These are phyloP conservation scores for Rhizodiscina lignyota DNA, from an alignment of 495 filamentous ascomycete species.

Conservation along the genomic window DNA sequence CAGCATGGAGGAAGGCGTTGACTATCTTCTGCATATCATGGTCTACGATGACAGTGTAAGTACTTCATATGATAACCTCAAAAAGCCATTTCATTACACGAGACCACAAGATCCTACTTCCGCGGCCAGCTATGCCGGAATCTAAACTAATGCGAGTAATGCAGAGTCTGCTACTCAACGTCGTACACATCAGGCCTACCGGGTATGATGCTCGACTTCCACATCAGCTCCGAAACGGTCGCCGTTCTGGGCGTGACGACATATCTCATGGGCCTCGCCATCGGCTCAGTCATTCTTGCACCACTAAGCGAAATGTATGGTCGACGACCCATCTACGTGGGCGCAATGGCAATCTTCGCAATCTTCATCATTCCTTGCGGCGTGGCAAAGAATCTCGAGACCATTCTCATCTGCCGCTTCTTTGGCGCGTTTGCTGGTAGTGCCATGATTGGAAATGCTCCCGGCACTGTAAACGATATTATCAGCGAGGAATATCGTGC, in stretches of 20 bases:
- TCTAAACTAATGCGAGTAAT: no score
- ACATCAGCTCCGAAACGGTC: slow-evolving; percentile 32
- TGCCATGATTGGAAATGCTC: slow-evolving; percentile 65
- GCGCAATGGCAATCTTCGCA: slow-evolving; percentile 42
- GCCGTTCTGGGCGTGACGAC: slow-evolving; percentile 65
- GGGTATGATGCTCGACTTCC: slow-evolving; percentile 51
- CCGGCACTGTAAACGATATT: slow-evolving; percentile 72
- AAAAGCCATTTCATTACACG: no score
- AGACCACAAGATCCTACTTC: no score
- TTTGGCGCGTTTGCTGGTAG: slow-evolving; percentile 63
- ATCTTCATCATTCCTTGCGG: slow-evolving; percentile 57
- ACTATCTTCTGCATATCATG: not conserved
- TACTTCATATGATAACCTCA: not conserved
- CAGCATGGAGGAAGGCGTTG: not conserved
- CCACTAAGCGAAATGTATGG: slow-evolving; percentile 68
- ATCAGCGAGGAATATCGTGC: slow-evolving; percentile 51
- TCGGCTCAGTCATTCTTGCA: slow-evolving; percentile 56
- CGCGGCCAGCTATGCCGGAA: no score
- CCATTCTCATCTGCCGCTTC: slow-evolving; percentile 54
- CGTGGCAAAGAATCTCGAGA: slow-evolving; percentile 42
- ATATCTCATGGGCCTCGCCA: slow-evolving; percentile 59
- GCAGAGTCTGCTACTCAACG: slow-evolving; percentile 69
- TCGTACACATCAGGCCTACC: slow-evolving; percentile 57
- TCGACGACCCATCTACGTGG: slow-evolving; percentile 53
- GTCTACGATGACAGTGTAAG: not conserved